Base-by-base conservation (phyloP, 257 asterid species). In the Solanum phureja region DNA sequence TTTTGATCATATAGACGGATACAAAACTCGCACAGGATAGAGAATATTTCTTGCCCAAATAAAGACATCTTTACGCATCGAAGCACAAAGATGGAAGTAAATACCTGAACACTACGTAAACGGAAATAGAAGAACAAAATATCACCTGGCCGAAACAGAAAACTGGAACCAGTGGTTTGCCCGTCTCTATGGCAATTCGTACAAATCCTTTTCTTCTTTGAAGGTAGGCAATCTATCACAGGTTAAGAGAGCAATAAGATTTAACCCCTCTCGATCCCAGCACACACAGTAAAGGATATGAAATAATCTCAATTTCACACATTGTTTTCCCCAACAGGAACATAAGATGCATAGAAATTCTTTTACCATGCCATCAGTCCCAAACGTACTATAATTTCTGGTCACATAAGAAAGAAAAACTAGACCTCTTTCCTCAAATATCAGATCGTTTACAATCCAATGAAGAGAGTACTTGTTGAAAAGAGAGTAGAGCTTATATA, bases 101-200 rank as follows among this genome's bases (percentile, higher is more conserved):
- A 24, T 71, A 60, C 38, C n/a, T 2, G 8, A 46, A 75, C 68
- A 75, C 44, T 21, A 72, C 5, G 12, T 29, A 75, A 88, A 35
- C 33, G 52, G 33, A 83, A 84, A 87, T 86, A 16, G 81, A 75
- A 19, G 87, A 71, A 88, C 34, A 13, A 79, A 83, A 82, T 75
- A 38, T 64, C 81, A 97, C 99, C 99, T 97, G 99, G 76, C 99
- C 98, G 87, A 95, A 96, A 96, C 97, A 93, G 93, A 97, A 97
- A 92, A 96, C 98, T 62, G 99, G 99, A 88, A 97, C 99, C 88
- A 97, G 91, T 85, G 99, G 98, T 88, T 94, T 95, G 89, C 99
- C 99, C 74, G 88, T 81, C 92, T 96, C 98, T 91, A 97, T 90
- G 33, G 99, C 99, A 88, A 96, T 89, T 44, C 98, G 95, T 12